phyloP scores from a whole-genome alignment of 331 rosid genomes.

The Rosa hybrid region DNA sequence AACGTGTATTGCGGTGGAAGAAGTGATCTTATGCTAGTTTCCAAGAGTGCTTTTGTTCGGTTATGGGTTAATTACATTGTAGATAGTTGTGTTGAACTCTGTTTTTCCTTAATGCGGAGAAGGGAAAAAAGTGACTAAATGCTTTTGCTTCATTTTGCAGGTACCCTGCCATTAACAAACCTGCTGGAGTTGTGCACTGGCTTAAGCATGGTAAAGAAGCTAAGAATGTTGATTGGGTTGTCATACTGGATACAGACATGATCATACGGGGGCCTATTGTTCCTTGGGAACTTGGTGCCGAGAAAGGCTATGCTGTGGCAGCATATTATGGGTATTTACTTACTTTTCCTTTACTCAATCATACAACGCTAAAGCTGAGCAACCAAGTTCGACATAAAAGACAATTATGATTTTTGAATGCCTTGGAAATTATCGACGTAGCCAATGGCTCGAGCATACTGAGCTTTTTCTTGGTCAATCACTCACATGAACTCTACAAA shows the following conservation, averaged over 20 bases:
- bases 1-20: too few species aligned
- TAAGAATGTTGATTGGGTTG: slow-evolving; percentile 91
- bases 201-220: slow-evolving; percentile 88
- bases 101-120: too few species aligned
- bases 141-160: slow-evolving; percentile 43
- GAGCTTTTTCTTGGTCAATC: background rate
- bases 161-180: slow-evolving; percentile 99
- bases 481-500: background rate
- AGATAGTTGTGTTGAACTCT: too few species aligned
- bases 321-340: slow-evolving; percentile 85
- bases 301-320: slow-evolving; percentile 93
- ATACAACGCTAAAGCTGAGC: slow-evolving; percentile 1
- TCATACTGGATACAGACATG: slow-evolving; percentile 96
- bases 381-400: too few species aligned
- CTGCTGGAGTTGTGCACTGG: slow-evolving; percentile 97
- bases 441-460: background rate
- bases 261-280: slow-evolving; percentile 86
- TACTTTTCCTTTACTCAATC: slow-evolving; percentile 8
- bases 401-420: too few species aligned
- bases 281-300: slow-evolving; percentile 99
- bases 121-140: too few species aligned
- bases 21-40: too few species aligned
- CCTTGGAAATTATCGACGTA: too few species aligned
- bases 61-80: too few species aligned
- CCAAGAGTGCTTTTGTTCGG: too few species aligned